A percentile compares a stretch with the other conserved stretches of the same genome.
phyloP scores from a whole-genome alignment of 164 flowering plant species.

The Liriodendron chinense region DNA sequence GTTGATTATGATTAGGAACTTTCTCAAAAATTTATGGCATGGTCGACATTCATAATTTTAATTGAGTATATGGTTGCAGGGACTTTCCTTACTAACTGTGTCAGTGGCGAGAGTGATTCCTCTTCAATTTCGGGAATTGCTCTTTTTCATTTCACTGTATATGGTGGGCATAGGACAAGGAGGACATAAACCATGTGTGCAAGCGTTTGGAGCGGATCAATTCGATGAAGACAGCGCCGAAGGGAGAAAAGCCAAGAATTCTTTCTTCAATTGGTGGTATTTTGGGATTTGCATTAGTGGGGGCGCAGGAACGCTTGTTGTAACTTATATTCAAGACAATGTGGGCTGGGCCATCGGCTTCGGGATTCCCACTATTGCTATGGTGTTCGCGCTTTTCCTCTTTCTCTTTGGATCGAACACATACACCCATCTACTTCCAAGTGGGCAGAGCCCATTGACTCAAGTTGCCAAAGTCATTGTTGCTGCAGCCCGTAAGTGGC shows the following conservation, averaged over 20 bases:
- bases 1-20: too few species aligned
- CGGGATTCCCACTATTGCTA: constrained; percentile 1
- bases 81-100: neutral
- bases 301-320: neutral
- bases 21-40: too few species aligned
- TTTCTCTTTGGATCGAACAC: too few species aligned
- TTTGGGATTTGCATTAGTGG: constrained; percentile 9
- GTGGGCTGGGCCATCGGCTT: constrained; percentile 8
- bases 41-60: too few species aligned
- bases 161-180: constrained; percentile 17
- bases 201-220: constrained; percentile 23
- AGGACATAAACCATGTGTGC: constrained; percentile 22
- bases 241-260: constrained; percentile 11
- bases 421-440: too few species aligned
- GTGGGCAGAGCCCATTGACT: too few species aligned
- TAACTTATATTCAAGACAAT: constrained; percentile 11
- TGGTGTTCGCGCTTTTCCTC: constrained; percentile 5
- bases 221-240: constrained; percentile 3
- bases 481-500: neutral
- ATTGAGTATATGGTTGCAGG: neutral
- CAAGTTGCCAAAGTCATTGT: too few species aligned
- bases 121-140: constrained; percentile 11
- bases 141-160: constrained; percentile 24
- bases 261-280: constrained; percentile 24
- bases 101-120: constrained; percentile 6